These are phyloP conservation scores for Trifolium pratense DNA, from an alignment of 306 rosid species.

Conservation along the genomic window DNA sequence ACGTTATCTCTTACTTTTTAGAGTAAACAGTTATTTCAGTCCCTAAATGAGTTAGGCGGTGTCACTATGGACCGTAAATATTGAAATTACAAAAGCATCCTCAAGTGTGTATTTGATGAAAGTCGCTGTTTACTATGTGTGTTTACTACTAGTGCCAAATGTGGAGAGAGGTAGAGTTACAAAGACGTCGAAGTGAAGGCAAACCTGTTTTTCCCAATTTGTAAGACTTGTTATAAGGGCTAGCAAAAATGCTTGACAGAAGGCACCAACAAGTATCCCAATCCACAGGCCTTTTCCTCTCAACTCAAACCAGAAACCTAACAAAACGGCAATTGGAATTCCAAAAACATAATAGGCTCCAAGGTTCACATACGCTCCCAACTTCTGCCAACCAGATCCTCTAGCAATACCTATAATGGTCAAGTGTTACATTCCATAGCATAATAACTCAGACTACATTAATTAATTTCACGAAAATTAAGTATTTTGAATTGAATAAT, in stretches of 20 bases:
- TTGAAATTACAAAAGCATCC: too few relatives aligned
- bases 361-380: constrained; percentile 75
- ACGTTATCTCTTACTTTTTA: background rate
- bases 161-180: background rate
- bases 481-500: background rate
- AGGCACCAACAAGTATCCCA: constrained; percentile 63
- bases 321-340: constrained; percentile 60
- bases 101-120: too few relatives aligned
- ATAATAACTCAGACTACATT: constrained; percentile 3
- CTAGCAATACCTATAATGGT: constrained; percentile 62
- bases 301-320: constrained; percentile 60
- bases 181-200: constrained; percentile 32
- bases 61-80: background rate
- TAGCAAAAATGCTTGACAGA: constrained; percentile 55
- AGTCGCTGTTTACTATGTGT: background rate
- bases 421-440: constrained; percentile 29
- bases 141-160: background rate
- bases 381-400: constrained; percentile 78
- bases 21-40: too few relatives aligned
- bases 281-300: constrained; percentile 79
- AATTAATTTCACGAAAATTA: background rate
- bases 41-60: background rate
- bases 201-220: constrained; percentile 73
- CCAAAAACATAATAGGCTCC: constrained; percentile 77
- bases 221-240: constrained; percentile 52